phyloP scores from a whole-genome alignment of 441 rosid genomes.

The Rhodomyrtus psidioides region DNA sequence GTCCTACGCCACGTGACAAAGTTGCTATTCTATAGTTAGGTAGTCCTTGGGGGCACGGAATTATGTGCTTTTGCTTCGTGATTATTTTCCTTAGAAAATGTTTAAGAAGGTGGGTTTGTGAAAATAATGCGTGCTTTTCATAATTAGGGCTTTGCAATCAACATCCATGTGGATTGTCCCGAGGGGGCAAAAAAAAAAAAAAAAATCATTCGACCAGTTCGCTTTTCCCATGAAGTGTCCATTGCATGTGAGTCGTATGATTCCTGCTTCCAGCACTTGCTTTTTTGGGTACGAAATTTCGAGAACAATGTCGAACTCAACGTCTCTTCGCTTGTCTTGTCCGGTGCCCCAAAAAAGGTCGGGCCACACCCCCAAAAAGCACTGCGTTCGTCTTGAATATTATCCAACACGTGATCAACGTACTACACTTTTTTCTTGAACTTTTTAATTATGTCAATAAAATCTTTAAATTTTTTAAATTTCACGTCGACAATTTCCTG shows the following conservation, averaged over 20 bases:
- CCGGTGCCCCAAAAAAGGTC: not conserved
- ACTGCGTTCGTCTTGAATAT: too few relatives aligned
- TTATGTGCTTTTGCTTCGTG: not conserved
- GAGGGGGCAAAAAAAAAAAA: not conserved
- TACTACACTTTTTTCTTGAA: too few relatives aligned
- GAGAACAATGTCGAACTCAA: not conserved
- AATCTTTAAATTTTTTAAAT: too few relatives aligned
- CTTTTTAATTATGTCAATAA: too few relatives aligned
- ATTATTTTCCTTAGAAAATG: not conserved
- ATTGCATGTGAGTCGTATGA: not conserved
- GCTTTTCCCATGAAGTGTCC: not conserved
- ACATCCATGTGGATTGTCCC: not conserved
- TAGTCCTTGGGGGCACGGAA: not conserved
- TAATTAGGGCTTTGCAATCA: not conserved
- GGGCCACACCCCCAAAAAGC: too few relatives aligned
- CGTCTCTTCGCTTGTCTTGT: not conserved
- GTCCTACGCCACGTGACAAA: accelerated
- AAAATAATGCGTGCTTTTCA: not conserved
- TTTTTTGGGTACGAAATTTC: not conserved
- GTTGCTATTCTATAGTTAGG: not conserved
- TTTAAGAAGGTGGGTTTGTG: not conserved
- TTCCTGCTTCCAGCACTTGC: not conserved
- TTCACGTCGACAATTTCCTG: too few relatives aligned
- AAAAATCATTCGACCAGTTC: not conserved
- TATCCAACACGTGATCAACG: too few relatives aligned